Percentiles rank a stretch among this genome's conserved stretches.
Conservation (phyloP, 1,284 basidiomycete genomes). For the Sporisorium graminicola region DNA sequence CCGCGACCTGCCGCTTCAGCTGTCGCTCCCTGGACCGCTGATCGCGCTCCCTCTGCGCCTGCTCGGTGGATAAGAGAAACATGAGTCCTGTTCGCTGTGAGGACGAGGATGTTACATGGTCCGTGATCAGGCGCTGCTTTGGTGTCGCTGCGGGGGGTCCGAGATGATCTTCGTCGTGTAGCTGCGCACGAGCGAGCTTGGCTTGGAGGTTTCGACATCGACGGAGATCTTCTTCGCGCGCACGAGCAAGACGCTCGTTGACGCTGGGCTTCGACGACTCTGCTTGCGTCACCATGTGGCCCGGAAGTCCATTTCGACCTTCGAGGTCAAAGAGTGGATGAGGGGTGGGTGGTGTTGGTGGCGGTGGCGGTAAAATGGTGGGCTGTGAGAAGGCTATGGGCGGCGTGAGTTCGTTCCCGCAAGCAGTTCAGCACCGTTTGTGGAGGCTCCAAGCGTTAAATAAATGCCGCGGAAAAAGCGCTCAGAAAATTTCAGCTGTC, state of each 20-base stretch:
- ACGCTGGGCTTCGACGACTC: conserved; percentile 29
- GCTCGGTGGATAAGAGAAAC: conserved; percentile 31
- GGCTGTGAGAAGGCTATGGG: not conserved
- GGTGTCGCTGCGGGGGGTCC: not conserved
- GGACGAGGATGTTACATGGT: conserved; percentile 1
- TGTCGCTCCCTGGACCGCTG: conserved; percentile 21
- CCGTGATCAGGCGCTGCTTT: not conserved
- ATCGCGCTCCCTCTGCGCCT: conserved; percentile 29
- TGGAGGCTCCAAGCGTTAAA: conserved; percentile 13
- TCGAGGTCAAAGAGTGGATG: not conserved
- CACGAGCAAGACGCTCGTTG: conserved; percentile 40
- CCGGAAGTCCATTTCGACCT: no score
- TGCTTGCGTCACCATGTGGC: conserved; percentile 1
- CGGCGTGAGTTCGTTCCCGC: no score
- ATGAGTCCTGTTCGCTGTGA: conserved; percentile 40
- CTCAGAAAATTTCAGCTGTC: not conserved
- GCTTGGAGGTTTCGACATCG: conserved; percentile 35
- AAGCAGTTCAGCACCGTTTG: conserved; percentile 1
- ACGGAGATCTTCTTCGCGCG: conserved; percentile 36
- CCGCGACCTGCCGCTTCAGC: conserved; percentile 46
- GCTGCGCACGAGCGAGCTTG: conserved; percentile 24
- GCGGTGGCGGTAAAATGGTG: conserved; percentile 9
- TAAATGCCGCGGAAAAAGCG: conserved; percentile 6
- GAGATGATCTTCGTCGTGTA: not conserved
- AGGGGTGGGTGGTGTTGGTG: not conserved